Evolutionary conservation across 345 rosid species (phyloP), one percentile per base, ranked within the genome.

Genomic region (Syzygium aqueum): DNA sequence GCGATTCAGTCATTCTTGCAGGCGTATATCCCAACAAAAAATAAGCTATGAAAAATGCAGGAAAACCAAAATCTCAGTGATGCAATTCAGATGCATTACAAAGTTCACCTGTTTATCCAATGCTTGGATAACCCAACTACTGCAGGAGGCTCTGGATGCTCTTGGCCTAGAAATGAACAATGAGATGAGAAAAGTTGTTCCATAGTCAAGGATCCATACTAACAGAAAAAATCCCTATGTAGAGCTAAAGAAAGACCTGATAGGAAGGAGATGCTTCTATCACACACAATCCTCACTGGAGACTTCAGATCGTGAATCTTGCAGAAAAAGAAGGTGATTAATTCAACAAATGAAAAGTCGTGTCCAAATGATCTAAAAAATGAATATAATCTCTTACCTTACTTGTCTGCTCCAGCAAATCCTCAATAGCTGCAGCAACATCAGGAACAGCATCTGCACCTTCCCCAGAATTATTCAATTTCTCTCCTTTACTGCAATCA

Each of bases 391-490:
- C 84, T 86, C 89, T 90, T 89, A 96, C 98, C 96, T 95, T 95
- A 89, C 95, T 95, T 53, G 98, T 93, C 93, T 95, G 98, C 96
- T 94, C 98, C 89, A 94, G 88, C 88, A 97, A 90, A 93, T 96
- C 97, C 94, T 96, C 99, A 89, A 96, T 97, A 43, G 94, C 95
- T 92, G 97, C 95, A 86, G 96, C 99, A 87, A 97, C 98, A 91
- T 96, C 98, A 53, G 99, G 96, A 91, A 92, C 93, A 89, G 90
- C 92, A 88, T 88, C 91, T 87, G 92, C 86, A 88, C 89, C 90
- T 91, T 93, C 96, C 67, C 61, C 91, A 86, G 86, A 87, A 82
- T 86, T 89, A 90, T 88, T 92, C 83, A 86, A 85, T 61, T 83
- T 91, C 78, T 85, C 88, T 85, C 86, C 89, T 51, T 87, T 92